Base-by-base conservation (phyloP, 305 asterid species). In the Fraxinus greggii region DNA sequence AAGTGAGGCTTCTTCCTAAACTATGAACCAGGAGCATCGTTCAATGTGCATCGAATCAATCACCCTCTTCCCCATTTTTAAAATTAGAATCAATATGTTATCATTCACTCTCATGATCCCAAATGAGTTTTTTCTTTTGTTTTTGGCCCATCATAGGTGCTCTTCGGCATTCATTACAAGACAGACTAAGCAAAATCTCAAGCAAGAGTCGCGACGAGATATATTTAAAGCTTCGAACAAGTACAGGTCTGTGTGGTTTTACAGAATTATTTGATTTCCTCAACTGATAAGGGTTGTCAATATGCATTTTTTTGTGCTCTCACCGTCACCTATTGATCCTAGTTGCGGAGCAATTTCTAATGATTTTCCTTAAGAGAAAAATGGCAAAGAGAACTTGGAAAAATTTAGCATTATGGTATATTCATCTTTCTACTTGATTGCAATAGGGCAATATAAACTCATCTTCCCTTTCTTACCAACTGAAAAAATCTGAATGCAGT, bases 121-220 rank as follows among this genome's bases (percentile, higher is more conserved):
- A 86, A 80, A 29, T 59, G 51, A 87, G 81, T 81, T 81, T 84
- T 31, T 72, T 32, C 10, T 17, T 61, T 36, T 88, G 45, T 81
- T 59, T 59, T 59, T 59, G 28, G 28, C 70, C 75, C 78, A 48
- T 77, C 81, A 72, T 84, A 97, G 99, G 99, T 90, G 97, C 98
- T 67, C 98, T 97, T 86, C 92, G 98, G 32, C 98, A 89, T 90
- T 94, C 99, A 45, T 88, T 97, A 83, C 97, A 97, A 81, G 99
- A 94, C 75, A 89, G 98, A 85, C 86, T 97, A 81, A 90, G 99
- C 89, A 97, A 93, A 89, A 89, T 86, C 65, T 91, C 98, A 2
- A 92, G 94, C 83, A 94, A 97, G 89, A 92, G 93, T 82, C 95
- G 92, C 19, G 98, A 94, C 83, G 99, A 97, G 87, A 97, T 94